Percentiles rank a stretch among this genome's conserved stretches.
Evolutionary conservation across 2,329 filamentous ascomycete species (phyloP).

Genomic region (Ophiostoma ips): DNA sequence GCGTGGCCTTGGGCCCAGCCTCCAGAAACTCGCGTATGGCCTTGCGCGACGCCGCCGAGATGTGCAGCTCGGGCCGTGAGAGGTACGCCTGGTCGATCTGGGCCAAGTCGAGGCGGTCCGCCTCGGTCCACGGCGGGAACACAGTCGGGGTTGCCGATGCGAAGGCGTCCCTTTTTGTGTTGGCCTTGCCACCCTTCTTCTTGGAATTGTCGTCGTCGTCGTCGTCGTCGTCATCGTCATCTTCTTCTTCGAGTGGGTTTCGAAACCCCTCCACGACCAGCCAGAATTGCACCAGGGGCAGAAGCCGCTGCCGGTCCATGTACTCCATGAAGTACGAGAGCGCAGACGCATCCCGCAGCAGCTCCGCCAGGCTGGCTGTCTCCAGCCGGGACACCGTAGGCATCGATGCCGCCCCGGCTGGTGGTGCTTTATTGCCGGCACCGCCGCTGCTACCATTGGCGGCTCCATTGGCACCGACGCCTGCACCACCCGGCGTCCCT

Average conservation of each 20-base stretch:
- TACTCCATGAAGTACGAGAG: slow-evolving; percentile 99
- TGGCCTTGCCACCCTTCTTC: slow-evolving; percentile 53
- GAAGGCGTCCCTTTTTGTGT: slow-evolving; percentile 35
- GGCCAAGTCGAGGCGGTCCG: slow-evolving; percentile 74
- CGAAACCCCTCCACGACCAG: slow-evolving; percentile 93
- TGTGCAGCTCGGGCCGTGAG: slow-evolving; percentile 64
- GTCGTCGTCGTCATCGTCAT: slow-evolving; percentile 57
- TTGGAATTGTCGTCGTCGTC: slow-evolving; percentile 48
- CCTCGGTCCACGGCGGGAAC: slow-evolving; percentile 53
- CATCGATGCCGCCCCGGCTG: slow-evolving; percentile 3
- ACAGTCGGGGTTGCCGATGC: slow-evolving; percentile 38
- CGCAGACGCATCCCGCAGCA: slow-evolving; percentile 80
- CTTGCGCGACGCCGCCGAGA: slow-evolving; percentile 53
- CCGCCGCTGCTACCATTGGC: slow-evolving; percentile 9
- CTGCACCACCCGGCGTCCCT: not conserved
- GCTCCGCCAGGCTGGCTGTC: slow-evolving; percentile 63
- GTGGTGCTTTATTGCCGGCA: slow-evolving; percentile 11
- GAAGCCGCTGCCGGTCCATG: slow-evolving; percentile 82
- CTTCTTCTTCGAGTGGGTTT: slow-evolving; percentile 80
- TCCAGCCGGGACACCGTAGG: slow-evolving; percentile 49
- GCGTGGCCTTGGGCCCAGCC: slow-evolving; percentile 61
- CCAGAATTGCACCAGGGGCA: slow-evolving; percentile 94
- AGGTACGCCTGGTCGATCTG: slow-evolving; percentile 89
- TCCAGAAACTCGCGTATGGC: slow-evolving; percentile 66
- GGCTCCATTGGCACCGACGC: not conserved